A percentile compares a stretch with the other conserved stretches of the same genome.
Evolutionary conservation across 805 yeast genomes (phyloP).

Genomic region (Candida adriatica): DNA sequence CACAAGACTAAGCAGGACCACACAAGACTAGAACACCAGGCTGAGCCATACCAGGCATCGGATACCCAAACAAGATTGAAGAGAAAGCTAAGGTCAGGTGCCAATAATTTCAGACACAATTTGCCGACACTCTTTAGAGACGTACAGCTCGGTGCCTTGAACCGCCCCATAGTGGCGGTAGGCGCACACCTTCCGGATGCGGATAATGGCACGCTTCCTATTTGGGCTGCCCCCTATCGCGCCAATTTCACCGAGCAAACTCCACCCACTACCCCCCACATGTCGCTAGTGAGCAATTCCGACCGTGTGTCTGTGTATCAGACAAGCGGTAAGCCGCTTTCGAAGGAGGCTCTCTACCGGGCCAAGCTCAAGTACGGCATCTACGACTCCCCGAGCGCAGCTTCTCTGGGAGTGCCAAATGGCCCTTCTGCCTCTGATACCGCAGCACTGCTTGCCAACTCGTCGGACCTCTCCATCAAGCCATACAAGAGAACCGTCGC

Average conservation of each 20-base stretch:
- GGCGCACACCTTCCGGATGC: conserved; percentile 9
- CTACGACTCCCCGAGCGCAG: conserved; percentile 42
- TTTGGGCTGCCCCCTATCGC: conserved; percentile 3
- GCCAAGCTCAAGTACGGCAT: conserved; percentile 68
- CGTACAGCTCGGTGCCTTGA: too few species aligned
- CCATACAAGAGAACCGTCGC: conserved; percentile 57
- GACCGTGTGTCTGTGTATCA: conserved; percentile 43
- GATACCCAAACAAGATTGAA: background rate
- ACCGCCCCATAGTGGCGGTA: too few species aligned
- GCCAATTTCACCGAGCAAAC: too few species aligned
- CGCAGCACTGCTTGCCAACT: conserved; percentile 71
- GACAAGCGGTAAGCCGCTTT: conserved; percentile 61
- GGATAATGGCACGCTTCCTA: conserved; percentile 4
- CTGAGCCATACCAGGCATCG: too few species aligned
- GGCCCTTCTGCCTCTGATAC: conserved; percentile 54
- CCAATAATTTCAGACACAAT: too few species aligned
- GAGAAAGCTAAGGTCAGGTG: background rate
- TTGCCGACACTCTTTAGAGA: too few species aligned
- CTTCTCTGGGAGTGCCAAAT: conserved; percentile 54
- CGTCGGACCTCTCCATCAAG: conserved; percentile 53
- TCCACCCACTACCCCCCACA: too few species aligned
- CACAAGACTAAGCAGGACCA: too few species aligned
- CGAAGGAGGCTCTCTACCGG: conserved; percentile 68
- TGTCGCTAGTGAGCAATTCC: conserved; percentile 12
- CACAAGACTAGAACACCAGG: too few species aligned